Percentiles rank a stretch among this genome's conserved stretches.
phyloP scores from a whole-genome alignment of 164 flowering plant genomes.

The Sedum album region DNA sequence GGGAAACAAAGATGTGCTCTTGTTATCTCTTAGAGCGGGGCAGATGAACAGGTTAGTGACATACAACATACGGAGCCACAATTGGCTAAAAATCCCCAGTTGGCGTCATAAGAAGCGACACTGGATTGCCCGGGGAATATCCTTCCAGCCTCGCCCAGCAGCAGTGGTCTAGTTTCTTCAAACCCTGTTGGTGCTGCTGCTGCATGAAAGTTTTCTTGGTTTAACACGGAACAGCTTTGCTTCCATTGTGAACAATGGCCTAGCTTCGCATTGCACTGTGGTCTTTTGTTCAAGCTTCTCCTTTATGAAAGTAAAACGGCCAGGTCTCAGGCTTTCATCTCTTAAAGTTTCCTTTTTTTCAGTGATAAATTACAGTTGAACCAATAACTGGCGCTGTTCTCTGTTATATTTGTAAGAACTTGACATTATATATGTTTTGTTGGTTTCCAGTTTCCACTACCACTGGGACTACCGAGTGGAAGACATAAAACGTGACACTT shows the following conservation, averaged over 20 bases:
- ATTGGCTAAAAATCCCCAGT: slow-evolving; percentile 78
- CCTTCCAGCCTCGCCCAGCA: slow-evolving; percentile 72
- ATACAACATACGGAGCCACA: slow-evolving; percentile 48
- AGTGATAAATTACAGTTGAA: background rate
- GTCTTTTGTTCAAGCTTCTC: background rate
- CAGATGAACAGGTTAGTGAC: slow-evolving; percentile 78
- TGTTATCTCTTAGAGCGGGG: slow-evolving; percentile 74
- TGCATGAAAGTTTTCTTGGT: background rate
- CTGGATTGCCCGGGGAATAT: slow-evolving; percentile 83
- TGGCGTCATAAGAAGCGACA: slow-evolving; percentile 67
- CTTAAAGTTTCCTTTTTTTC: background rate
- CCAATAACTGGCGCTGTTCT: background rate
- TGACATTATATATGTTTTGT: too few species aligned
- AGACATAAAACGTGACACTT: too few species aligned
- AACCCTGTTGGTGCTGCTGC: background rate
- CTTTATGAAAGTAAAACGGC: background rate
- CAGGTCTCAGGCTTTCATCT: too few species aligned
- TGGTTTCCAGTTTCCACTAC: too few species aligned
- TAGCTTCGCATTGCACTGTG: background rate
- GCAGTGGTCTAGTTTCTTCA: slow-evolving; percentile 39
- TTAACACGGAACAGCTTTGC: background rate
- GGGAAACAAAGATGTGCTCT: slow-evolving; percentile 86
- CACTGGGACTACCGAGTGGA: too few species aligned
- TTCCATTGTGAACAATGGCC: background rate
- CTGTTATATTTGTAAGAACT: background rate